Conservation (phyloP, 345 rosid species). For the Rhizophora mangle region DNA sequence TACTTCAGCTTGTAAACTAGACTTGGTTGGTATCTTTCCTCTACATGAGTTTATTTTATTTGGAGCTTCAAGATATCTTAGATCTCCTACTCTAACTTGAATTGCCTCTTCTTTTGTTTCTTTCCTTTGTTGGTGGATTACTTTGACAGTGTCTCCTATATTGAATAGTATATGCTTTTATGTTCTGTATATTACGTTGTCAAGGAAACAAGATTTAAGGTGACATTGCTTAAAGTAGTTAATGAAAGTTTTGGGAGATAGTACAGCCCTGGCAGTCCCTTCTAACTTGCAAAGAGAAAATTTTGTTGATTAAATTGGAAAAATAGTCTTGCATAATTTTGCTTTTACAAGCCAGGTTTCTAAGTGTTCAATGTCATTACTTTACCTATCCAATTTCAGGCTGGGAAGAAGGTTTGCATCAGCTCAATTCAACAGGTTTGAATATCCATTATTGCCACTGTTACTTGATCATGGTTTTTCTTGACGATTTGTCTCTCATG, state of each 20-base stretch:
- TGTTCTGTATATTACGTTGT: background rate
- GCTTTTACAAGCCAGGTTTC: background rate
- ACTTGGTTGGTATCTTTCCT: slow-evolving; percentile 43
- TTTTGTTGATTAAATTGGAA: background rate
- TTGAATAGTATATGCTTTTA: background rate
- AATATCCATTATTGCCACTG: slow-evolving; percentile 8
- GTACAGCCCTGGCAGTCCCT: background rate
- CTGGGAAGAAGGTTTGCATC: slow-evolving; percentile 46
- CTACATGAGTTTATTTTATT: slow-evolving; percentile 7
- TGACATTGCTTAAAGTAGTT: background rate
- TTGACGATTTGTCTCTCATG: slow-evolving; percentile 4
- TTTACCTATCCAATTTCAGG: slow-evolving; percentile 40
- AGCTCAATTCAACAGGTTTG: slow-evolving; percentile 82
- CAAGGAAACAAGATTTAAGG: background rate
- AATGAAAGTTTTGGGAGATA: background rate
- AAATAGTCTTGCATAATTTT: background rate
- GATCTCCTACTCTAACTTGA: background rate
- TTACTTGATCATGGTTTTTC: slow-evolving; percentile 17
- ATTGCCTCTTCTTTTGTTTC: background rate
- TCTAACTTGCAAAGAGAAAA: background rate
- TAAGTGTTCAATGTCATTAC: background rate
- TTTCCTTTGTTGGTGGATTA: background rate
- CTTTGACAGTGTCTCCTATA: no score
- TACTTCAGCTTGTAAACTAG: slow-evolving; percentile 51
- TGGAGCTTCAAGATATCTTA: slow-evolving; percentile 1